Base-by-base conservation (phyloP, 208 protist genomes). In the Crithidia sp. region DNA sequence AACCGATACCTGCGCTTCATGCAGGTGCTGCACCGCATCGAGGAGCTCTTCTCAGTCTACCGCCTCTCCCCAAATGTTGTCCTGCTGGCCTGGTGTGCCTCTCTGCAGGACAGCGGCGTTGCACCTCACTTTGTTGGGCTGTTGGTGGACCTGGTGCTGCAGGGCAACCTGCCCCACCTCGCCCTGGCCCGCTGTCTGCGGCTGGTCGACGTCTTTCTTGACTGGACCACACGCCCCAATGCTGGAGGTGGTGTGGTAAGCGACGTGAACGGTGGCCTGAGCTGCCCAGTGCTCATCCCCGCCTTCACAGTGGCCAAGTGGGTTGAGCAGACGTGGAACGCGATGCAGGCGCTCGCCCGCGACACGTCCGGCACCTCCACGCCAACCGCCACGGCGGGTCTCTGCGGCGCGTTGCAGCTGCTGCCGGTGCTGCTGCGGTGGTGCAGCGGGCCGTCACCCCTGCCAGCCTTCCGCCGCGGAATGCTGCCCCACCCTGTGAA, bases 401-500 rank as follows among this genome's bases (percentile, higher is more conserved):
- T 79, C 58, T 55, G 77, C 77, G 61, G 65, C 36, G 69, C 73
- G 65, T 71, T 93, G 58, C 71, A 67, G 19, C 67, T 95, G 53
- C 70, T 91, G 57, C 70, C 77, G 7, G 78, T 91, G 45, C 68
- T 95, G 61, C 63, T 95, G 62, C 74, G 68, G 10, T 74, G 74
- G 64, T 53, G 50, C 28, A 72, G 65, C 19, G 67, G 65, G 17
- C 70, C 58, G 7, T 73, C 82, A 17, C 74, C 71, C 53, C 61
- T 91, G 17, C 74, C 75, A 44, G 80, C 69, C n/a, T 50, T 85
- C 19, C 73, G 67, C 17, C 74, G 73, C 6, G 59, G 67, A 5
- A 70, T 89, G 39, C 80, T 95, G 59, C 91, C 91, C 3, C 87
- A 91, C 55, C 84, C 85, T 10, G 50, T 81, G 1, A 81, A 81